These are phyloP conservation scores for Solanum neorickii DNA, from an alignment of 257 asterid species.

Conservation along the genomic window DNA sequence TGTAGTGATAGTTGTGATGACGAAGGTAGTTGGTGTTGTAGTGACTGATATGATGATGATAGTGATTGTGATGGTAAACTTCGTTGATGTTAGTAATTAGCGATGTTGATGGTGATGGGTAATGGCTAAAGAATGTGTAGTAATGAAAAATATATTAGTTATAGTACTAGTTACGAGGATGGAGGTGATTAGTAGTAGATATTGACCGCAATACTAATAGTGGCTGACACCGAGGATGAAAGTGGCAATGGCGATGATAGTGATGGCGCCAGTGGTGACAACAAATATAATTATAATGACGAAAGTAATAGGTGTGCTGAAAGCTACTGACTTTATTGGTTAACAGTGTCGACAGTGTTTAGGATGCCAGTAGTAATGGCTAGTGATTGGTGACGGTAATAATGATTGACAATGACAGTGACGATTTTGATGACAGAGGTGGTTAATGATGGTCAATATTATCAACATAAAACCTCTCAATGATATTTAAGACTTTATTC, in stretches of 20 bases:
- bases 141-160: too few species aligned
- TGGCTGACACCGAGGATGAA: neutral
- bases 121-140: neutral
- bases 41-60: fast-evolving
- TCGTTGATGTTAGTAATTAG: neutral
- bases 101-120: neutral
- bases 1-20: too few species aligned
- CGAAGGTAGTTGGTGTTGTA: neutral
- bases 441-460: neutral
- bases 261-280: neutral
- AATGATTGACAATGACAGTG: neutral
- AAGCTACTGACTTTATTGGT: fast-evolving
- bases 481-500: neutral
- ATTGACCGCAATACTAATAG: neutral
- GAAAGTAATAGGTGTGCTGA: neutral
- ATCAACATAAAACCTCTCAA: neutral
- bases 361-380: neutral
- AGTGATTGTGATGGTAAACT: fast-evolving
- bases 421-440: neutral
- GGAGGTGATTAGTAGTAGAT: neutral
- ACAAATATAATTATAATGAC: neutral
- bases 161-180: too few species aligned
- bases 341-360: neutral
- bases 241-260: neutral
- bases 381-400: too few species aligned